Percentiles rank a stretch among this genome's conserved stretches.
Conservation (phyloP, 768 basidiomycete species). For the Obba rivulosa region DNA sequence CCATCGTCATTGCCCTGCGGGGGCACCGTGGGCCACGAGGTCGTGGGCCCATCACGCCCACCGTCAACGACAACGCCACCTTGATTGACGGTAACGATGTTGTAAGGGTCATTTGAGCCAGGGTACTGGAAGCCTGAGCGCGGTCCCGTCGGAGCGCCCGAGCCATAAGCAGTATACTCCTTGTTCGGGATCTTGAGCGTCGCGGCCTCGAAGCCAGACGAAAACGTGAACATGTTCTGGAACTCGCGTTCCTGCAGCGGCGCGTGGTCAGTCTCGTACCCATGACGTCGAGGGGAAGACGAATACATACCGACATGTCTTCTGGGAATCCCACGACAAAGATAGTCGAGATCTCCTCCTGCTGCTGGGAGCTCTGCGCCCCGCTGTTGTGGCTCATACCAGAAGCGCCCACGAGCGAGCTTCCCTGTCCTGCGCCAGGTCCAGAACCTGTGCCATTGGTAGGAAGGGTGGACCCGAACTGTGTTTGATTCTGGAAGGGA, state of each 20-base stretch:
- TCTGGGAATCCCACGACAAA: constrained; percentile 99
- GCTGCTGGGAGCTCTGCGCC: constrained; percentile 20
- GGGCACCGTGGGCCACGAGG: constrained; percentile 55
- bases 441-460: constrained; percentile 31
- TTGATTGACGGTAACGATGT: constrained; percentile 76
- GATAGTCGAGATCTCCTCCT: constrained; percentile 93
- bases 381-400: constrained; percentile 25
- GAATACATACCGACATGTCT: constrained; percentile 81
- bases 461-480: constrained; percentile 65
- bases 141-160: constrained; percentile 16
- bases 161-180: constrained; percentile 73
- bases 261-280: constrained; percentile 7
- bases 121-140: constrained; percentile 19
- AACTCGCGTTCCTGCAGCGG: constrained; percentile 88
- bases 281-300: constrained; percentile 7
- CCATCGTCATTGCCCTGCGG: constrained; percentile 30
- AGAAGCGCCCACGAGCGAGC: constrained; percentile 9
- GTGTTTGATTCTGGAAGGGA: constrained; percentile 61
- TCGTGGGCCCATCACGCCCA: constrained; percentile 64
- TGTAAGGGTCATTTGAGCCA: constrained; percentile 77
- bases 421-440: constrained; percentile 10
- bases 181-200: constrained; percentile 97
- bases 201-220: constrained; percentile 92
- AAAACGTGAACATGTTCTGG: constrained; percentile 99
- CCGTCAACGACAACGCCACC: constrained; percentile 80